Evolutionary conservation across 2,329 filamentous ascomycete species (phyloP).

Genomic region (Sporothrix mexicana): DNA sequence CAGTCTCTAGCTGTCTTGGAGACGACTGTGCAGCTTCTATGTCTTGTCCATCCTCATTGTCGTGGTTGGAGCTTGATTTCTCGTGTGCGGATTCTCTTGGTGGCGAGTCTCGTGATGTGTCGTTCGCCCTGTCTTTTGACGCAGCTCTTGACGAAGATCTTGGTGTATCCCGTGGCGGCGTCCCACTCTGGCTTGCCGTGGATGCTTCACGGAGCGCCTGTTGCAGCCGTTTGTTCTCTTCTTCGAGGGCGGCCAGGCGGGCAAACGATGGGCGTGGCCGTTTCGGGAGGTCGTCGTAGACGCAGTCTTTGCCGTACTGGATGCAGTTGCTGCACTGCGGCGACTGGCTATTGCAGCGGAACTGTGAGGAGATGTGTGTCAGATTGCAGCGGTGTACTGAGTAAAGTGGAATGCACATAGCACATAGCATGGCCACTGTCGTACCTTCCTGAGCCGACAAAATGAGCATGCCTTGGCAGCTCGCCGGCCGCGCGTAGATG

Average conservation of each 20-base stretch:
- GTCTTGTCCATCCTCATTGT: neutral
- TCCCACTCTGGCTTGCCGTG: constrained; percentile 41
- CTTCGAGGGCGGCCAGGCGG: constrained; percentile 6
- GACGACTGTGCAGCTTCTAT: neutral
- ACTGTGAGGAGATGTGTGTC: neutral
- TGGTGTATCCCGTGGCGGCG: neutral
- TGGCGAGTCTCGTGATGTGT: neutral
- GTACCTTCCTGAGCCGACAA: constrained; percentile 32
- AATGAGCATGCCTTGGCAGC: constrained; percentile 31
- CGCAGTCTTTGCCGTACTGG: constrained; percentile 51
- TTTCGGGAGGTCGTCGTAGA: constrained; percentile 44
- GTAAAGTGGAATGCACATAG: too few species aligned
- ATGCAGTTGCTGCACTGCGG: constrained; percentile 32
- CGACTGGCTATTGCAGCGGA: constrained; percentile 32
- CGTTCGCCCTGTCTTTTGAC: neutral
- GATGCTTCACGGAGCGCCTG: constrained; percentile 12
- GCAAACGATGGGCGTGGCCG: constrained; percentile 18
- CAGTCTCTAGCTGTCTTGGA: neutral
- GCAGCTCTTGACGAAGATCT: neutral
- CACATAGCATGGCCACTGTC: neutral
- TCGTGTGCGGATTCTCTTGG: neutral
- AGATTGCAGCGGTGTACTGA: too few species aligned
- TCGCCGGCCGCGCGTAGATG: neutral
- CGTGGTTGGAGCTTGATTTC: neutral
- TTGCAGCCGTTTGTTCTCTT: constrained; percentile 35